phyloP scores from a whole-genome alignment of 169 alveolate genomes.

The Plasmodium fragile region DNA sequence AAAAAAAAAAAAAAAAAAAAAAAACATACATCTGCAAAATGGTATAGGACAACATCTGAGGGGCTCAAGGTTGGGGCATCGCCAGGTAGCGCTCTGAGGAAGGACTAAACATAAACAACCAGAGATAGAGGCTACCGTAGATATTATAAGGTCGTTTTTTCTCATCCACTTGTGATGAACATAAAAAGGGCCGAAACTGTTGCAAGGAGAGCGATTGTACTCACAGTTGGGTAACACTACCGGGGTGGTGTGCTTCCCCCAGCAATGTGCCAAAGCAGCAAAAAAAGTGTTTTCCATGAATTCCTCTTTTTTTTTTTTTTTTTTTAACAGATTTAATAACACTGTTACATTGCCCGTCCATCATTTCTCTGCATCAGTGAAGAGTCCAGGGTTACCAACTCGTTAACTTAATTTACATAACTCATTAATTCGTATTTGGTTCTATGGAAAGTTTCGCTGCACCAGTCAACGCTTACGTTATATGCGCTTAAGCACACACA shows the following conservation, averaged over 20 bases:
- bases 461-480: not conserved
- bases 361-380: not conserved
- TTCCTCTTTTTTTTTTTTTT: not conserved
- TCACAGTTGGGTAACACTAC: not conserved
- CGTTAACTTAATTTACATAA: not conserved
- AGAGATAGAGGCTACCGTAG: not conserved
- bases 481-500: not conserved
- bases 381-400: not conserved
- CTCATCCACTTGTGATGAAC: not conserved
- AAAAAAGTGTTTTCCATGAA: not conserved
- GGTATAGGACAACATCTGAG: not conserved
- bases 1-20: not conserved
- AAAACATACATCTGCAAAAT: not conserved
- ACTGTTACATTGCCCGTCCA: not conserved
- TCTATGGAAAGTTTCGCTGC: not conserved
- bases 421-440: not conserved
- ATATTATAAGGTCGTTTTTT: not conserved
- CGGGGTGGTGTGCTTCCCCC: not conserved
- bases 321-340: not conserved
- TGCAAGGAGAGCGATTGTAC: not conserved
- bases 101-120: not conserved
- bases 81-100: not conserved
- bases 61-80: not conserved
- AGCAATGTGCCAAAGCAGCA: not conserved
- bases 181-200: not conserved